Percentiles rank a stretch among this genome's conserved stretches.
Conservation (phyloP, 2,329 filamentous ascomycete genomes). For the Fusarium goolgardi region DNA sequence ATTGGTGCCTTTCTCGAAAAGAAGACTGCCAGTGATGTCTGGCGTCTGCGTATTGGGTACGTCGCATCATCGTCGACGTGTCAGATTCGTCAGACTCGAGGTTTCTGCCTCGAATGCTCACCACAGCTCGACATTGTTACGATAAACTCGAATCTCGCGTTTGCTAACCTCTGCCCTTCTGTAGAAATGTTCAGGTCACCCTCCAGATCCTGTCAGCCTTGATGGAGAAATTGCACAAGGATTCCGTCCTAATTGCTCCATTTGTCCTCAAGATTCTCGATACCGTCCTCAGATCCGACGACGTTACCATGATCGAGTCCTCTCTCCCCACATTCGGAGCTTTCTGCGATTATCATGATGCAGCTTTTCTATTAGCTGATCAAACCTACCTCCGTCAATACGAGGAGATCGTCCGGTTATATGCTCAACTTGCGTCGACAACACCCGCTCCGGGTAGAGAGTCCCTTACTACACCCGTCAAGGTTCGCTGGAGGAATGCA, state of each 20-base stretch:
- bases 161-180: conserved; percentile 15
- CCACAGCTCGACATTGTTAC: background rate
- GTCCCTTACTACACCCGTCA: conserved; percentile 75
- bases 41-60: conserved; percentile 86
- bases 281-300: conserved; percentile 83
- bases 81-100: conserved; percentile 17
- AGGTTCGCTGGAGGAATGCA: conserved; percentile 80
- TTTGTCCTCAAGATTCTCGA: conserved; percentile 87
- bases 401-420: conserved; percentile 81
- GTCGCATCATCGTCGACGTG: conserved; percentile 46
- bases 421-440: conserved; percentile 82
- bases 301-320: conserved; percentile 93
- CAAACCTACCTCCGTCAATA: conserved; percentile 85
- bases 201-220: conserved; percentile 91
- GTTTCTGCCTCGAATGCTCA: background rate
- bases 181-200: conserved; percentile 91
- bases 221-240: conserved; percentile 91
- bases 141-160: background rate
- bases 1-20: conserved; percentile 95
- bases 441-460: conserved; percentile 63
- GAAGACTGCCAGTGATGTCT: conserved; percentile 91
- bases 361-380: conserved; percentile 85
- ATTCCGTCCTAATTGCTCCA: conserved; percentile 87
- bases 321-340: conserved; percentile 87
- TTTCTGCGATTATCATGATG: conserved; percentile 90